Base-by-base conservation (phyloP, 176 grass and related monocot genomes). In the Eremochloa ophiuroides region DNA sequence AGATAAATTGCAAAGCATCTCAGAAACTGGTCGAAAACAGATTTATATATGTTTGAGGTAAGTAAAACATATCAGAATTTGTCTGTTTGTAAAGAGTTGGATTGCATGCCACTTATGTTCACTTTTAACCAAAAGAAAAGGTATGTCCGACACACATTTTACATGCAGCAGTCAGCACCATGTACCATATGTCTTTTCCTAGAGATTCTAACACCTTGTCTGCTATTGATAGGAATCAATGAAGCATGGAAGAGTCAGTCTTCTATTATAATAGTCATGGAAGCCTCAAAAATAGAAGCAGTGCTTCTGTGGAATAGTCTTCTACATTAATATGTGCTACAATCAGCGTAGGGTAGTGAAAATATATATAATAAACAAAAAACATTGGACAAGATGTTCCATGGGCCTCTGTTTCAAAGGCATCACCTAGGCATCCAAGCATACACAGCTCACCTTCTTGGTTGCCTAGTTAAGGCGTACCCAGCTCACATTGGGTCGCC, bases 91-190 rank as follows among this genome's bases (percentile, higher is more conserved):
- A 15, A 76, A 71, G 43, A 77, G 53, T 65, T 70, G 7, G 43
- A 13, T 20, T 47, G 41, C 39, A 59, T 74, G 43, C 44, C 41
- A 73, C n/a, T 17, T 71, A 16, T 39, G 23, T 10, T 48, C 17
- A 85, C 23, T 64, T 81, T 60, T 39, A 39, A 75, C 29, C 22
- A 28, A 28, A 40, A 72, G 63, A 34, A 73, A 85, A 80, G 56
- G 7, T 41, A 72, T 50, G 67, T 20, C 44, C 33, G 46, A 47
- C 23, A 10, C n/a, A 53, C 3, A 14, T 58, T 78, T 85, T 71
- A 62, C 34, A 61, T 3, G 15, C 40, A 25, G 10, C 55, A 61
- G 11, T 28, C 25, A 72, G 31, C 18, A 53, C 6, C 4, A 33
- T n/a, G 74, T 34, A 33, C 48, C 37, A 25, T 63, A 35, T 80